These are phyloP conservation scores for Rubia tinctorum DNA, from an alignment of 305 asterid genomes.

Conservation along the genomic window DNA sequence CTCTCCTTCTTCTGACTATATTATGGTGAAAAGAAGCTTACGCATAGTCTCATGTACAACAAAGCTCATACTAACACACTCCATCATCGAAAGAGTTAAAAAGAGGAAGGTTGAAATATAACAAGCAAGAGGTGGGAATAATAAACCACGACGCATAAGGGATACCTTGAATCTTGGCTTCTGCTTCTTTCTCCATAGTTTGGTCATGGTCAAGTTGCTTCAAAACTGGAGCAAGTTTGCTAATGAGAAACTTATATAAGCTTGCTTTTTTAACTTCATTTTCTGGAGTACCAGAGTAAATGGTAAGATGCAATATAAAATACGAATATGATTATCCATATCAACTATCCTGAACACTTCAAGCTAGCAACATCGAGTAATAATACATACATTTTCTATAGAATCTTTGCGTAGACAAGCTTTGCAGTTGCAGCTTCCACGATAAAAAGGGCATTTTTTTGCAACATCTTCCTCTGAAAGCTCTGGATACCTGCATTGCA, in stretches of 20 bases:
- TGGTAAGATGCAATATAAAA: conserved; percentile 26
- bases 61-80: neutral
- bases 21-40: neutral
- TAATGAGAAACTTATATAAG: conserved; percentile 29
- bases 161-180: conserved; percentile 53
- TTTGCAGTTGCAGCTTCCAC: conserved; percentile 56
- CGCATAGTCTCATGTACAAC: neutral
- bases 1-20: neutral
- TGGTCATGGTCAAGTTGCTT: conserved; percentile 36
- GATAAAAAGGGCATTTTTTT: conserved; percentile 50
- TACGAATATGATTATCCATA: conserved; percentile 13
- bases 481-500: conserved; percentile 54
- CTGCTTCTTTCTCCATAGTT: conserved; percentile 40
- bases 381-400: conserved; percentile 30
- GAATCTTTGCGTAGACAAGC: conserved; percentile 42
- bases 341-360: neutral
- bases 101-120: too few species aligned
- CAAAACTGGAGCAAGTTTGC: conserved; percentile 37
- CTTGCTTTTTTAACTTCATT: conserved; percentile 18
- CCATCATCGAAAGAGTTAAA: neutral
- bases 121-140: neutral
- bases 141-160: neutral
- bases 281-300: conserved; percentile 32
- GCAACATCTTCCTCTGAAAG: conserved; percentile 38
- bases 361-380: conserved; percentile 7